Base-by-base conservation (phyloP, 495 filamentous ascomycete genomes). In the Recurvomyces mirabilis region DNA sequence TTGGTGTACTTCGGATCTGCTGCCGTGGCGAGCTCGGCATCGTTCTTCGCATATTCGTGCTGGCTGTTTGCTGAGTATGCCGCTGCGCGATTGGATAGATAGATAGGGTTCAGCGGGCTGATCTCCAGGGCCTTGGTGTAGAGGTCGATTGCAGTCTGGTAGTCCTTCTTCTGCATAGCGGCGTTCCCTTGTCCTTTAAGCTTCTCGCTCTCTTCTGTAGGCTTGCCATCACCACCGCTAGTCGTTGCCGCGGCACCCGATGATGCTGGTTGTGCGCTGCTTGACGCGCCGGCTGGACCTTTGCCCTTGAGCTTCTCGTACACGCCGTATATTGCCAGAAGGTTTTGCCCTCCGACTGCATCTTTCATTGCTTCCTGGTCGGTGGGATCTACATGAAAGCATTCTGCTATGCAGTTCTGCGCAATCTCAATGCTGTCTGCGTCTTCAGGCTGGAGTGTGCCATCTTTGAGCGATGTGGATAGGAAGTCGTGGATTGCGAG, bases 401-500 rank as follows among this genome's bases (percentile, higher is more conserved):
- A 80, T 58, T 95, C 89, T 41, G 79, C 75, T 64, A 98, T 98
- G 69, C 87, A 95, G 63, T 84, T 82, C 58, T 79, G 72, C 44
- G 91, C 91, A 25, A 96, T 79, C 53, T 96, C 89, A 59, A 98
- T 82, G 38, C 78, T 83, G 60, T 96, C 91, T 47, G 77, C 71
- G 60, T 98, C 91, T 37, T 96, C 93, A 53, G 78, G 58, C 14
- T 78, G 72, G 28, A 96, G 73, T 22, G 87, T 91, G 53, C 89
- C 89, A 55, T 98, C 91, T 46, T 76, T 87, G 49, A 85, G 68
- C 43, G 86, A 94, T 53, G 75, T 78, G 43, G 73, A 73, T 22
- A 98, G 79, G 72, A 94, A 98, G 67, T 94, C 86, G 68, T 93
- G 82, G 64, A 98, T 87, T 55, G 93, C 87, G 60, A 96, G 83